phyloP scores from a whole-genome alignment of 495 filamentous ascomycete genomes.

The Penicillium taxi region DNA sequence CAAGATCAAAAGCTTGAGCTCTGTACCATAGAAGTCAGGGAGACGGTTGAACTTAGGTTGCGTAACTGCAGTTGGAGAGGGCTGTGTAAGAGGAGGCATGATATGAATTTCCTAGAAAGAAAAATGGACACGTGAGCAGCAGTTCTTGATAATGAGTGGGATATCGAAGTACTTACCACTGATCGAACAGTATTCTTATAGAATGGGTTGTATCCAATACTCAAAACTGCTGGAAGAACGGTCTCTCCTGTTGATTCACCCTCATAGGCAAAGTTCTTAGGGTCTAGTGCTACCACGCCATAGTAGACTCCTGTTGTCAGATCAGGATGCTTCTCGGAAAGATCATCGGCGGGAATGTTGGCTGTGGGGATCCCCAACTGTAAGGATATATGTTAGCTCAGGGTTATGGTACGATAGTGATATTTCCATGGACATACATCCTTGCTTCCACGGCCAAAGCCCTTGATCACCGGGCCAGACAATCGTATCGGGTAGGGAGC shows the following conservation, averaged over 20 bases:
- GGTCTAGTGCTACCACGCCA: conserved; percentile 67
- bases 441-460: conserved; percentile 88
- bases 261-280: conserved; percentile 19
- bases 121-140: not conserved
- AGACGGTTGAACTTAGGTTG: conserved; percentile 34
- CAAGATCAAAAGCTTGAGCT: conserved; percentile 69
- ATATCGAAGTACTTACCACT: conserved; percentile 41
- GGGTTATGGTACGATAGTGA: not conserved
- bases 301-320: conserved; percentile 81
- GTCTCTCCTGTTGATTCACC: conserved; percentile 3
- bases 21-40: conserved; percentile 74
- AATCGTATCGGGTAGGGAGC: conserved; percentile 74
- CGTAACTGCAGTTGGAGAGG: conserved; percentile 38
- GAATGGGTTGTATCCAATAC: conserved; percentile 91
- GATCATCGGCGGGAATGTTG: conserved; percentile 78
- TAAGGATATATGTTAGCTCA: conserved; percentile 3
- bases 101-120: conserved; percentile 89
- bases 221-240: conserved; percentile 84
- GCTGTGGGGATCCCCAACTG: conserved; percentile 95
- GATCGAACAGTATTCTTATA: conserved; percentile 78
- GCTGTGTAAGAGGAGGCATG: conserved; percentile 48
- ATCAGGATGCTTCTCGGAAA: conserved; percentile 58
- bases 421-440: conserved; percentile 43
- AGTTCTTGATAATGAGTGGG: not conserved
- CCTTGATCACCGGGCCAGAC: conserved; percentile 77